Base-by-base conservation (phyloP, 73 alveolate genomes). In the Paramecium sonneborni region DNA sequence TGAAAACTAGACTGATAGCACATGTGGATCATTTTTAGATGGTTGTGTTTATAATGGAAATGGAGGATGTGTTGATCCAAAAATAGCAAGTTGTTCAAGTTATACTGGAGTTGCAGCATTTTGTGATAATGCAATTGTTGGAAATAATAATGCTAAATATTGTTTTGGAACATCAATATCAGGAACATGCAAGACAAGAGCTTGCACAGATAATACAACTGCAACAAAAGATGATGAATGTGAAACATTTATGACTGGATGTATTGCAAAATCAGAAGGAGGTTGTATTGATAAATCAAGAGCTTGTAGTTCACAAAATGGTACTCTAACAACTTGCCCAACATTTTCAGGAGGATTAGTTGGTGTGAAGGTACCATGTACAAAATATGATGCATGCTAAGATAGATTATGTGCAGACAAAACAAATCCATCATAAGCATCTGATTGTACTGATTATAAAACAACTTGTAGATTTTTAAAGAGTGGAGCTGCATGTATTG, bases 21-120 rank as follows among this genome's bases (percentile, higher is more conserved):
- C 37, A 32, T 72, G 86, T 35, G 26, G 21, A 5, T 72, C 67
- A 37, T 72, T 72, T n/a, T 72, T 72, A 37, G 57, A 34, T 6
- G 86, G 86, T 14, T 72, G 86, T 37, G 30, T 72, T 12, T 32
- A 28, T 72, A 35, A 72, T 72, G 86, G 86, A 15, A 32, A 28
- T 34, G 86, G 86, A 72, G 37, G 86, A 0, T 30, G 38, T 35
- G 86, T 35, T 34, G 26, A 62, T 62, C 44, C 82, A 10, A 12
- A 26, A 30, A 28, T 44, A 3, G 37, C 58, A 30, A 34, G 38
- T 12, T 72, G 86, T 37, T 6, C 20, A 28, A 32, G 58, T 21
- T 72, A 72, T 20, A 34, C 86, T 12, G 86, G 82, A 21, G 26
- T 4, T 26, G 48, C 15, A 5, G 24, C 48, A 62, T 62, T 30